Evolutionary conservation across 2,329 filamentous ascomycete species (phyloP).

Genomic region (Fusarium mexicanum): DNA sequence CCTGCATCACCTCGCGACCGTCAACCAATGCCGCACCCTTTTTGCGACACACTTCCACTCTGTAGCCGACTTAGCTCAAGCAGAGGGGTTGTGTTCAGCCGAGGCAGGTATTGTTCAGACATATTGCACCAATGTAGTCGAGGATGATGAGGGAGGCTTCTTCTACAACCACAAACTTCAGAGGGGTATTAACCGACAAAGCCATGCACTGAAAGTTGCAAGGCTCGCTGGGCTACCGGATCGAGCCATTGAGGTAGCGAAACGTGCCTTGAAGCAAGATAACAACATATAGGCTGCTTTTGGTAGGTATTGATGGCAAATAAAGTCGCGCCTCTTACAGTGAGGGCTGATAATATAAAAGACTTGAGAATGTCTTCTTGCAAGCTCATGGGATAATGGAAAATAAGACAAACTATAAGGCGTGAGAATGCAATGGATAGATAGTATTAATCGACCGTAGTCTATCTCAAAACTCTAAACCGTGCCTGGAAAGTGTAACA

Average conservation of each 20-base stretch:
- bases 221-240: conserved; percentile 83
- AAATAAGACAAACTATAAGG: not conserved
- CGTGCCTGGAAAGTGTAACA: too few species aligned
- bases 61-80: conserved; percentile 78
- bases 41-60: conserved; percentile 97
- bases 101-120: conserved; percentile 64
- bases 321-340: not conserved
- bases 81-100: conserved; percentile 55
- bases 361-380: not conserved
- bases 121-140: conserved; percentile 91
- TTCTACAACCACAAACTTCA: conserved; percentile 86
- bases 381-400: not conserved
- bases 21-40: conserved; percentile 81
- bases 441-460: not conserved
- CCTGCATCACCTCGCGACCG: conserved; percentile 81
- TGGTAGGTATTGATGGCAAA: too few species aligned
- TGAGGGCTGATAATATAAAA: not conserved
- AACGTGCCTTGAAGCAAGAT: conserved; percentile 58
- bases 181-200: conserved; percentile 83
- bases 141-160: conserved; percentile 76
- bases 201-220: conserved; percentile 96
- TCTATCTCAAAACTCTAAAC: not conserved
- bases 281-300: not conserved
- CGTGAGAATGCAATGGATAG: not conserved
- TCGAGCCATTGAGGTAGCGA: conserved; percentile 74